phyloP scores from a whole-genome alignment of 306 rosid genomes.

The Quercus mongolica region DNA sequence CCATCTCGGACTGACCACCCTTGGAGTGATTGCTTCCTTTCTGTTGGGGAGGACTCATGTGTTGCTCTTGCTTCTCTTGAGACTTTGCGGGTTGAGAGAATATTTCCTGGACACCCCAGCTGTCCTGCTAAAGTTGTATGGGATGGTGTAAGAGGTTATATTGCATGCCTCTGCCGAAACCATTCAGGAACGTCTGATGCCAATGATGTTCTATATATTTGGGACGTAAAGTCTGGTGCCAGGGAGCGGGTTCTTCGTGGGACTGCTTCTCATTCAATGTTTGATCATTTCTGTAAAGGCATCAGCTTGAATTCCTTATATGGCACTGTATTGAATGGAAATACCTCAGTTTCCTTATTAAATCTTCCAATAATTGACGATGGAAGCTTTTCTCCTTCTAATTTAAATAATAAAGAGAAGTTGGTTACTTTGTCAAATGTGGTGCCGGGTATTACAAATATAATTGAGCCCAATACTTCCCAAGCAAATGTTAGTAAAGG shows the following conservation, averaged over 20 bases:
- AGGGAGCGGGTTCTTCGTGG: constrained; percentile 85
- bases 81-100: constrained; percentile 87
- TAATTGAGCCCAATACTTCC: constrained; percentile 41
- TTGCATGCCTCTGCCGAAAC: constrained; percentile 74
- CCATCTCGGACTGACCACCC: constrained; percentile 61
- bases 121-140: constrained; percentile 91
- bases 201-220: constrained; percentile 62
- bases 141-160: constrained; percentile 89
- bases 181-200: constrained; percentile 66
- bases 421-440: constrained; percentile 42
- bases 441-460: constrained; percentile 41
- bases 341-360: constrained; percentile 87
- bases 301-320: constrained; percentile 64
- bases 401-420: constrained; percentile 37
- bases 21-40: constrained; percentile 89
- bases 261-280: constrained; percentile 86
- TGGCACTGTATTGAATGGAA: constrained; percentile 68
- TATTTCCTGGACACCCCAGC: constrained; percentile 84
- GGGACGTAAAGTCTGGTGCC: constrained; percentile 95
- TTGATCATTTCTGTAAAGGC: constrained; percentile 84
- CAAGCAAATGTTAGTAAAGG: constrained; percentile 42
- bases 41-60: constrained; percentile 95
- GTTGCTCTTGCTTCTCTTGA: constrained; percentile 84
- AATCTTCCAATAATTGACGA: constrained; percentile 71
- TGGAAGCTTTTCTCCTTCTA: constrained; percentile 53